Base-by-base conservation (phyloP, 805 yeast genomes). In the Candida awuae region DNA sequence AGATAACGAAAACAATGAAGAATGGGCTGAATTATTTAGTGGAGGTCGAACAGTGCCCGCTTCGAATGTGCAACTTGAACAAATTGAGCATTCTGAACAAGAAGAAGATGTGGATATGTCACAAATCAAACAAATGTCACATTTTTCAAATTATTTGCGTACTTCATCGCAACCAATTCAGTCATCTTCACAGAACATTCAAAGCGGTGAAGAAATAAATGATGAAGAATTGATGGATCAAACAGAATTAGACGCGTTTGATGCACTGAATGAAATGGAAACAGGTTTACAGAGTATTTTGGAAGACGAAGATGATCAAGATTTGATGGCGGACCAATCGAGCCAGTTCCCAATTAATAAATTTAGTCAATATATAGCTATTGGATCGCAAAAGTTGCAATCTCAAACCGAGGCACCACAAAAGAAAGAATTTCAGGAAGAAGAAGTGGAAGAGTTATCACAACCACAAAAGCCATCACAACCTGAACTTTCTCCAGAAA, bases 21-120 rank as follows among this genome's bases (percentile, higher is more conserved):
- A 33, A 17, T 42, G 44, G 44, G 37, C 46, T 1, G 46, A 45
- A 31, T 21, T 45, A 27, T 45, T 42, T 30, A 43, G 46, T 8
- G 45, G 45, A n/a, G 19, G 19, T 18, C n/a, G n/a, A n/a, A n/a
- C n/a, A n/a, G n/a, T n/a, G n/a, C n/a, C n/a, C n/a, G n/a, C n/a
- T n/a, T n/a, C n/a, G n/a, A n/a, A n/a, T n/a, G n/a, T n/a, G n/a
- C n/a, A n/a, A n/a, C n/a, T n/a, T n/a, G n/a, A n/a, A n/a, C 2
- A n/a, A 15, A 27, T 13, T 18, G 9, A 28, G 25, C 6, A 19
- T 14, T 28, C 20, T n/a, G 31, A 29, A 20, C 16, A 20, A 8
- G 41, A 44, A 15, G 34, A 19, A 6, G 23, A 34, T 10, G 13
- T 32, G 8, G 42, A 34, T 21, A 28, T 30, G 8, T 32, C 38